Evolutionary conservation across 768 basidiomycete species (phyloP).

Genomic region (Sarcomyxa edulis): DNA sequence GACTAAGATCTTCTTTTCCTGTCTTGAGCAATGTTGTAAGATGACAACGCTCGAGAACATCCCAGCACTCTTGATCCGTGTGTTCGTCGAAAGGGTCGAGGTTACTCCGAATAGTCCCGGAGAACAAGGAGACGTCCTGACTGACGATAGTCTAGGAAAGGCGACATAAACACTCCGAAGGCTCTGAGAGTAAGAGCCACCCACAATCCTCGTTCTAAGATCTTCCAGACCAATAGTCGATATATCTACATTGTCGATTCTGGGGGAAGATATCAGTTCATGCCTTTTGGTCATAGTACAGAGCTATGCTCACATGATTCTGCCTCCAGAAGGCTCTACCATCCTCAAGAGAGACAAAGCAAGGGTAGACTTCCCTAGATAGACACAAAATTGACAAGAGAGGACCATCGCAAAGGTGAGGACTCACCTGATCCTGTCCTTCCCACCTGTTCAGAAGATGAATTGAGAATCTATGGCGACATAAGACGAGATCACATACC

Average conservation of each 20-base stretch:
- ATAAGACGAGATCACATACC: slow-evolving; percentile 27
- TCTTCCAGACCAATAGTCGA: slow-evolving; percentile 64
- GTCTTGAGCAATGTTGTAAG: slow-evolving; percentile 40
- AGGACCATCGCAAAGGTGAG: not conserved
- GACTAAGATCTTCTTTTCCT: slow-evolving; percentile 23
- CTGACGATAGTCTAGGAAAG: slow-evolving; percentile 57
- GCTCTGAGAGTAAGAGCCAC: slow-evolving; percentile 10
- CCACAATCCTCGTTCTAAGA: slow-evolving; percentile 55
- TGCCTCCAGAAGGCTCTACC: slow-evolving; percentile 52
- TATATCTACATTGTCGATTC: slow-evolving; percentile 71
- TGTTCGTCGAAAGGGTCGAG: slow-evolving; percentile 62
- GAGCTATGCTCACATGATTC: slow-evolving; percentile 43
- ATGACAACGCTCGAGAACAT: slow-evolving; percentile 64
- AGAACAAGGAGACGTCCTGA: slow-evolving; percentile 72
- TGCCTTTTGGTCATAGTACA: not conserved
- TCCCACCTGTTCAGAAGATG: slow-evolving; percentile 40
- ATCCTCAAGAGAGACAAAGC: slow-evolving; percentile 57
- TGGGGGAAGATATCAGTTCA: slow-evolving; percentile 15
- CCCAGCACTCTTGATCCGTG: slow-evolving; percentile 55
- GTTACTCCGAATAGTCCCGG: slow-evolving; percentile 69
- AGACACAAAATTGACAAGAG: slow-evolving; percentile 2
- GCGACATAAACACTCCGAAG: not conserved
- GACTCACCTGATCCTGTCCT: slow-evolving; percentile 58
- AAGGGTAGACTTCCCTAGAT: slow-evolving; percentile 50
- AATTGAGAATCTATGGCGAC: not conserved